Evolutionary conservation across 139 green algal genomes (phyloP).

Genomic region (Ettlia oleoabundans): DNA sequence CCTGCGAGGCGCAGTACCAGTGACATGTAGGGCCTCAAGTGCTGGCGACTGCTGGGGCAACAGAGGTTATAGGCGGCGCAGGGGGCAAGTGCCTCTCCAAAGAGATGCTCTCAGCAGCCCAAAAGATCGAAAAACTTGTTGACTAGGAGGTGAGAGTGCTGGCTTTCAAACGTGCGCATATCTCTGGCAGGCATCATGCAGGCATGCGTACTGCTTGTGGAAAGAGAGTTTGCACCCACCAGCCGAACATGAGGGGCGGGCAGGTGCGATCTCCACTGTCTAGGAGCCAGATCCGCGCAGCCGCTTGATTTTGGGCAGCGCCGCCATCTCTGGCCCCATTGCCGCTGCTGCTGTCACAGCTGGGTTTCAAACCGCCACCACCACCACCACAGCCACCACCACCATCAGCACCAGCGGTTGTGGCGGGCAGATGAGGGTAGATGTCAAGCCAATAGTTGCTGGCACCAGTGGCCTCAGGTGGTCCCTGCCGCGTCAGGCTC

Average conservation of each 20-base stretch:
- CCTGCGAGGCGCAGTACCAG: slow-evolving; percentile 24
- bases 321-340: not conserved
- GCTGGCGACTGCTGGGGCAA: no score
- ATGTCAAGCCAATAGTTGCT: slow-evolving; percentile 57
- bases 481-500: slow-evolving; percentile 40
- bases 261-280: slow-evolving; percentile 43
- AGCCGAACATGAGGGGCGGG: slow-evolving; percentile 20
- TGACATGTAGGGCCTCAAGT: not conserved
- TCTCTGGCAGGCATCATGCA: no score
- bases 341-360: no score
- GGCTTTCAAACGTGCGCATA: no score
- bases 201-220: no score
- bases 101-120: no score
- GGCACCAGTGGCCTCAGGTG: slow-evolving; percentile 7
- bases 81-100: no score
- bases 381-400: no score
- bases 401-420: no score
- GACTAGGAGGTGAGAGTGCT: no score
- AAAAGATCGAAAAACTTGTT: no score
- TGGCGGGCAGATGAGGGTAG: not conserved
- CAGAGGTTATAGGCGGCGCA: not conserved
- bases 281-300: slow-evolving; percentile 61
- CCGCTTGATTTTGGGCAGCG: not conserved
- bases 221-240: slow-evolving; percentile 28
- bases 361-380: no score